Evolutionary conservation across 2,329 filamentous ascomycete genomes (phyloP), one percentile per base, ranked within the genome.

Genomic region (Fusarium setosum): DNA sequence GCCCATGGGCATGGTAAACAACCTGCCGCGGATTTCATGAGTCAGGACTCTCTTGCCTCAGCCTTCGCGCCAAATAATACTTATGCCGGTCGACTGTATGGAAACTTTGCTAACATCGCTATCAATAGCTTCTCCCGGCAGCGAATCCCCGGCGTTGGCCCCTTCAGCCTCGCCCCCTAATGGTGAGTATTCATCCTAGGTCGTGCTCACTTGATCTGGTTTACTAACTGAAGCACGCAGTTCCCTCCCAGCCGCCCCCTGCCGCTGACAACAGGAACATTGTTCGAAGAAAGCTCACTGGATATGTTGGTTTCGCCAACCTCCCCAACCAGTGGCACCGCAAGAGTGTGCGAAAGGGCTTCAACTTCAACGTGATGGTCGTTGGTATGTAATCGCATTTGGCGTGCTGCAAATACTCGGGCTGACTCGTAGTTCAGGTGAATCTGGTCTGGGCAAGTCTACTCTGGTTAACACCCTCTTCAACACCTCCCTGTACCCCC

Each of bases 291-390:
- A 99, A 99, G 87, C 86, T 99, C 78, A 98, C 96, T 49, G 96
- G 96, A 77, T 99, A 98, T 75, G 96, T 99, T 75, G 96, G 96
- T 70, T 99, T 99, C 77, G 96, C 96, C 80, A 99, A 99, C 81
- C 83, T 99, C 78, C 96, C 96, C 68, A 99, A 99, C 84, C 96
- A 99, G 84, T 99, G 96, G 96, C 96, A 99, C 86, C 95, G 96
- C 82, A 99, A 99, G 91, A 97, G 94, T 89, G 96, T 99, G 76
- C 93, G 96, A 79, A 99, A 99, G 84, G 96, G 96, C 65, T 99
- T 99, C 89, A 99, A 98, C 88, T 99, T 99, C 88, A 99, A 99
- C 79, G 96, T 99, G 73, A 99, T 99, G 96, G 96, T 99, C 82
- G 96, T 99, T 82, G 96, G 96, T 98, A 86, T 77, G 94, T 58